These are phyloP conservation scores for Fusarium subglutinans DNA, from an alignment of 2,329 filamentous ascomycete species.

Conservation along the genomic window DNA sequence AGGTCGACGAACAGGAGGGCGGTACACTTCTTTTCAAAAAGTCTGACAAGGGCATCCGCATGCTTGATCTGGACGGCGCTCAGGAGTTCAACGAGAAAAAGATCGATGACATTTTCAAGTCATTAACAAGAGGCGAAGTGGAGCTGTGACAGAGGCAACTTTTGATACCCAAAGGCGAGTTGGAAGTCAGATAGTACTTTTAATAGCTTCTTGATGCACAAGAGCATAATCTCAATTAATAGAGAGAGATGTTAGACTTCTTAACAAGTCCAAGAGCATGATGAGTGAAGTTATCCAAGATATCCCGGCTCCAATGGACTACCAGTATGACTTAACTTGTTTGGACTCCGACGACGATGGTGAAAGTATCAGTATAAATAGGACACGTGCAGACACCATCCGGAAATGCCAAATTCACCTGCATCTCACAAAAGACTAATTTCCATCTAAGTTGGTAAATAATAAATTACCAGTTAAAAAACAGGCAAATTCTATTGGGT, in stretches of 20 bases:
- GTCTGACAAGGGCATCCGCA: slow-evolving; percentile 23
- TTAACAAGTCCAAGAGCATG: not conserved
- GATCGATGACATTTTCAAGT: not conserved
- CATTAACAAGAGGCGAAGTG: not conserved
- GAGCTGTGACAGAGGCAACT: not conserved
- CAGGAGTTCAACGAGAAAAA: slow-evolving; percentile 2
- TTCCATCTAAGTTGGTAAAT: not conserved
- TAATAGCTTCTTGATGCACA: not conserved
- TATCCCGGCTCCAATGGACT: not conserved
- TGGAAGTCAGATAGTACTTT: not conserved
- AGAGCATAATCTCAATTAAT: not conserved
- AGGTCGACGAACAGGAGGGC: slow-evolving; percentile 12
- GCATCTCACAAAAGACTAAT: not conserved
- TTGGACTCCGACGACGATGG: not conserved
- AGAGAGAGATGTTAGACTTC: not conserved
- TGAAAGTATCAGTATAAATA: not conserved
- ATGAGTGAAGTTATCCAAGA: not conserved
- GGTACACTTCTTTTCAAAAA: slow-evolving; percentile 30
- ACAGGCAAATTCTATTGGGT: not conserved
- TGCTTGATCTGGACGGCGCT: slow-evolving; percentile 24
- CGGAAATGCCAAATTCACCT: not conserved
- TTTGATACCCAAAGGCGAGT: slow-evolving; percentile 24
- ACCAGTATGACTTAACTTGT: not conserved
- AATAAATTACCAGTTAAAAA: not conserved
- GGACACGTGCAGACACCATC: not conserved